These are phyloP conservation scores for Phallus indusiatus DNA, from an alignment of 768 basidiomycete genomes.

Conservation along the genomic window DNA sequence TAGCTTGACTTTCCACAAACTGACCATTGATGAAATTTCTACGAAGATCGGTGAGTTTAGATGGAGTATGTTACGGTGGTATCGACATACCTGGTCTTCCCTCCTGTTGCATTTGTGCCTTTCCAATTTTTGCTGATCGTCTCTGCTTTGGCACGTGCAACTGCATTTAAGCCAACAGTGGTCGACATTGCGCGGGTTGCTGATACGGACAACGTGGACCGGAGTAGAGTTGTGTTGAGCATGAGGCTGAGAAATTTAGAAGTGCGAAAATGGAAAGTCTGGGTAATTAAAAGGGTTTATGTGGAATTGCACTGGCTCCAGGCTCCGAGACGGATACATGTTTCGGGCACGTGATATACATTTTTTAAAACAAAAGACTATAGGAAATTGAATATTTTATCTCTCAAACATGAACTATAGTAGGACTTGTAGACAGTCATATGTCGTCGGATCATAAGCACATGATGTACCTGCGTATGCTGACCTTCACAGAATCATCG, in stretches of 20 bases:
- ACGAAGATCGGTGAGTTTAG: background rate
- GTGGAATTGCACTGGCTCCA: background rate
- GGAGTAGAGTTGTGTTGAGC: background rate
- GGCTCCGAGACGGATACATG: background rate
- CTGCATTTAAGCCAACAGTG: conserved; percentile 35
- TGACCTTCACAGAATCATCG: too few relatives aligned
- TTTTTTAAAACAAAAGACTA: too few relatives aligned
- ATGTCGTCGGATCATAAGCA: too few relatives aligned
- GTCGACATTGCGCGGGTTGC: conserved; percentile 6
- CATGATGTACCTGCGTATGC: too few relatives aligned
- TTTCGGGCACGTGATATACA: background rate
- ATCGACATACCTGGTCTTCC: conserved; percentile 50
- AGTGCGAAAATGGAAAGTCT: background rate
- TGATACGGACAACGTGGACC: conserved; percentile 1
- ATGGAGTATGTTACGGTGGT: background rate
- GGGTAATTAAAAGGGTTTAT: background rate
- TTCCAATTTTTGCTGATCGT: conserved; percentile 69
- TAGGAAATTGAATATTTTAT: too few relatives aligned
- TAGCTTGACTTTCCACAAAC: conserved; percentile 73
- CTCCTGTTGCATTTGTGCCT: conserved; percentile 81
- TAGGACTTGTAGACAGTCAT: too few relatives aligned
- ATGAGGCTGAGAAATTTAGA: background rate
- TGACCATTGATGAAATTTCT: conserved; percentile 80
- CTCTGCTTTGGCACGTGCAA: conserved; percentile 55
- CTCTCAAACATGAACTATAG: too few relatives aligned